Evolutionary conservation across 2,329 filamentous ascomycete genomes (phyloP), one percentile per base, ranked within the genome.

Genomic region (Ophiostoma sp.): DNA sequence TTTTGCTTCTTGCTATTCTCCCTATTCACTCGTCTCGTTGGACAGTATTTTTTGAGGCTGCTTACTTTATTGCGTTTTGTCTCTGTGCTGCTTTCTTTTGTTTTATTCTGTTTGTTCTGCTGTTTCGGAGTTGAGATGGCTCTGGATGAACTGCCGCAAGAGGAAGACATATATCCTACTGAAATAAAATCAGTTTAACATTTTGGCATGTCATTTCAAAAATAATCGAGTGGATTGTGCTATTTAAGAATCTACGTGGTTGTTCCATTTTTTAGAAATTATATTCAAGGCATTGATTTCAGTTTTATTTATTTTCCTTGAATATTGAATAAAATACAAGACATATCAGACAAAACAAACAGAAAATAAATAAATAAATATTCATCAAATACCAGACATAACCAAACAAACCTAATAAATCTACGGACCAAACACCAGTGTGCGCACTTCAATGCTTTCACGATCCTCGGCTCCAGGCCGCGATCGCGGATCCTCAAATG

Each of bases 391-490:
- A 48, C 44, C 27, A 23, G 5, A 4, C 27, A 20, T 27, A 54
- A 36, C 33, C 1, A 33, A 11, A n/a, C n/a, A 3, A 39, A 4
- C 27, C 8, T 36, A 20, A 54, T 23, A 54, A 54, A 13, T 23
- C 80, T 73, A 85, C 17, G 83, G 82, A 0, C 90, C 91, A 83
- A 97, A 96, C 0, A 97, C 90, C 78, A 97, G 82, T 48, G 91
- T 89, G 75, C 94, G 85, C 20, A 97, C 91, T 79, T 97, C 94
- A 77, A 97, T 96, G 77, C 93, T 96, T 82, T 96, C 91, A 74
- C 93, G 85, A 0, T 86, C 86, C 73, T 88, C 87, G 4, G 90
- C 92, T 65, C 89, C 90, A 23, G 83, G 80, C 2, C 88, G 86
- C 0, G 90, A 92, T 72, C 89, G 82, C 1, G 91, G 89, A 77